Base-by-base conservation (phyloP, 805 yeast genomes). In the Wickerhamomyces rabaulensis region DNA sequence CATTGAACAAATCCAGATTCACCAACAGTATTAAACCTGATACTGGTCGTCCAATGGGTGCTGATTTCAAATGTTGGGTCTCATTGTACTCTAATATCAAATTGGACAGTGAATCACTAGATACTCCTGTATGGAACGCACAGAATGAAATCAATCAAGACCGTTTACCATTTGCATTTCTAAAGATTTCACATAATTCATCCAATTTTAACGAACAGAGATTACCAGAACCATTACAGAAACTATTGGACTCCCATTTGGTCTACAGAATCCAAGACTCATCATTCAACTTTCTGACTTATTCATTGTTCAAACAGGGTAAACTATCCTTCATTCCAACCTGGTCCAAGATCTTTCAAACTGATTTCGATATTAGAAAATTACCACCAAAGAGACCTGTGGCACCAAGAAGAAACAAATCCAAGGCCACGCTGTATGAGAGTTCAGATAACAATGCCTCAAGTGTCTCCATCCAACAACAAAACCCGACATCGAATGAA, bases 161-260 rank as follows among this genome's bases (percentile, higher is more conserved):
- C 1, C 5, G 25, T 1, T 76, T 79, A 54, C 82, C 83, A 3
- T 74, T 76, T 54, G 69, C 79, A 0, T 65, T 76, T 0, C 60
- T 80, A 26, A 76, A 75, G 45, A 58, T 81, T 20, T 61, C 76
- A 19, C 77, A 77, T 66, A 70, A 69, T 31, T 67, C 67, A 1
- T 61, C 65, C 6, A 40, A 67, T 7, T 55, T 60, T 3, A 43
- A 67, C 9, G 48, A 43, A 12, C 33, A 52, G 2, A 21, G 48
- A 15, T 53, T 43, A 29, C 54, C 56, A 15, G 33, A 60, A 41
- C 42, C 52, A 1, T 61, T 80, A 8, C 56, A 56, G 37, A 63
- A 68, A 6, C 58, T 81, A 25, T 63, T 68, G 21, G 52, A 63
- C 21, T 75, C 82, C 4, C 81, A 78, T 56, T 59, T 80, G 17